Evolutionary conservation across 257 asterid genomes (phyloP).

Genomic region (Buddleja alternifolia): DNA sequence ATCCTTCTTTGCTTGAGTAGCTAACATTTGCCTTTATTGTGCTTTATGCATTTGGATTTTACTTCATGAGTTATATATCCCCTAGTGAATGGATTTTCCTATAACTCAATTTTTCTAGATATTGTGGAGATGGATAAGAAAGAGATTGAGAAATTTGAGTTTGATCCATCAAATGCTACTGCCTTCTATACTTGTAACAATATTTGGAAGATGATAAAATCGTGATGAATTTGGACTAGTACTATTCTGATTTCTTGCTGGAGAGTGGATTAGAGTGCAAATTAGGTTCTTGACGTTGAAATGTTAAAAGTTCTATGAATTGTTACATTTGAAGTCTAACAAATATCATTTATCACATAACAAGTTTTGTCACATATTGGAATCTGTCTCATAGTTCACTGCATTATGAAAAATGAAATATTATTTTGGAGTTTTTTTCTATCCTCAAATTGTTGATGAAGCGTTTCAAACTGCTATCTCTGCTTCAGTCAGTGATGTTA

Average conservation of each 20-base stretch:
- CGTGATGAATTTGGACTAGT: constrained; percentile 22
- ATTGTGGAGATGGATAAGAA: constrained; percentile 60
- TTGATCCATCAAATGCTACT: constrained; percentile 45
- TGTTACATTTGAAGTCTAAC: too few species aligned
- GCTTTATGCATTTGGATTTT: not conserved
- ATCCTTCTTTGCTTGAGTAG: constrained; percentile 54
- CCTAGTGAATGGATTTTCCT: constrained; percentile 21
- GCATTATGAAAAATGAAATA: constrained; percentile 1
- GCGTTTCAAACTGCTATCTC: not conserved
- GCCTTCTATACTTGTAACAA: constrained; percentile 52
- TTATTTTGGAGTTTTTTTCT: constrained; percentile 8
- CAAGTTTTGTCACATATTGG: not conserved
- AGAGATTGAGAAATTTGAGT: constrained; percentile 49
- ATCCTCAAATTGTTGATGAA: constrained; percentile 2
- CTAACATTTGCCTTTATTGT: not conserved
- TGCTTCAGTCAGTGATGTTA: constrained; percentile 23
- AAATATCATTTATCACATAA: not conserved
- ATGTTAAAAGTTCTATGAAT: not conserved
- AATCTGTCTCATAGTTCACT: not conserved
- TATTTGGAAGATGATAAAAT: constrained; percentile 67
- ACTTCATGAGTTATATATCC: not conserved
- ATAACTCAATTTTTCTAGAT: constrained; percentile 41
- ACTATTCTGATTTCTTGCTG: too few species aligned
- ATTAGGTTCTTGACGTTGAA: too few species aligned
- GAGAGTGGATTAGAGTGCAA: too few species aligned